Evolutionary conservation across 768 basidiomycete species (phyloP).

Genomic region (Imleria badia): DNA sequence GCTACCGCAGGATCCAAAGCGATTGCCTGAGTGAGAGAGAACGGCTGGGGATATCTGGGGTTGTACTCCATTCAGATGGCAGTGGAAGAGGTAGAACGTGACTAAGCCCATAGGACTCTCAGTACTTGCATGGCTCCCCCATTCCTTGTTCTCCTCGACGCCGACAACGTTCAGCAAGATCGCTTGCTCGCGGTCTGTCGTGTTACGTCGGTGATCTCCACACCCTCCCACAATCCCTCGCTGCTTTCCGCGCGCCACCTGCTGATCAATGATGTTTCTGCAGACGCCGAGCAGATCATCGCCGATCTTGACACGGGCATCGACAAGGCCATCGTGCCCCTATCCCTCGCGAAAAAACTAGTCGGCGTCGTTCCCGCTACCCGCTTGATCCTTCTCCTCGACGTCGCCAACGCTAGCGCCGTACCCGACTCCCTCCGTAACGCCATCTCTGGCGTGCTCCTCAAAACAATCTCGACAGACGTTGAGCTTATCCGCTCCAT

Average conservation of each 20-base stretch:
- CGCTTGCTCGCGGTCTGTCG: conserved; percentile 64
- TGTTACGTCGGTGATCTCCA: conserved; percentile 74
- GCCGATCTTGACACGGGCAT: conserved; percentile 76
- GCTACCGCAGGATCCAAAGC: conserved; percentile 65
- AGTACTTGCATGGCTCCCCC: conserved; percentile 31
- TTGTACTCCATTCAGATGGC: conserved; percentile 59
- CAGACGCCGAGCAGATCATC: conserved; percentile 55
- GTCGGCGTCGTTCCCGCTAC: conserved; percentile 68
- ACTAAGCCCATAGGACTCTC: conserved; percentile 19
- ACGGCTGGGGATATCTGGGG: conserved; percentile 72
- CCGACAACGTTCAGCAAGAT: conserved; percentile 37
- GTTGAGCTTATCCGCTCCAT: conserved; percentile 76
- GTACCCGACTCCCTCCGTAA: conserved; percentile 73
- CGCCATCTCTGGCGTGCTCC: conserved; percentile 74
- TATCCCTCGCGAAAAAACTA: conserved; percentile 62
- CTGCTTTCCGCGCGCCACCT: conserved; percentile 44
- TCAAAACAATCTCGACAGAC: conserved; percentile 73
- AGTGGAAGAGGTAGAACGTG: background rate
- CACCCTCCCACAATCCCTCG: conserved; percentile 32
- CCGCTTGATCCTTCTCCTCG: conserved; percentile 74
- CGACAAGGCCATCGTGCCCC: conserved; percentile 75
- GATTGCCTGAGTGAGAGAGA: conserved; percentile 64
- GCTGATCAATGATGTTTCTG: conserved; percentile 50
- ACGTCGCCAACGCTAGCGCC: conserved; percentile 68
- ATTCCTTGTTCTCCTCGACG: conserved; percentile 63